Evolutionary conservation across 2,329 filamentous ascomycete species (phyloP).

Genomic region (Nigrospora oryzae): DNA sequence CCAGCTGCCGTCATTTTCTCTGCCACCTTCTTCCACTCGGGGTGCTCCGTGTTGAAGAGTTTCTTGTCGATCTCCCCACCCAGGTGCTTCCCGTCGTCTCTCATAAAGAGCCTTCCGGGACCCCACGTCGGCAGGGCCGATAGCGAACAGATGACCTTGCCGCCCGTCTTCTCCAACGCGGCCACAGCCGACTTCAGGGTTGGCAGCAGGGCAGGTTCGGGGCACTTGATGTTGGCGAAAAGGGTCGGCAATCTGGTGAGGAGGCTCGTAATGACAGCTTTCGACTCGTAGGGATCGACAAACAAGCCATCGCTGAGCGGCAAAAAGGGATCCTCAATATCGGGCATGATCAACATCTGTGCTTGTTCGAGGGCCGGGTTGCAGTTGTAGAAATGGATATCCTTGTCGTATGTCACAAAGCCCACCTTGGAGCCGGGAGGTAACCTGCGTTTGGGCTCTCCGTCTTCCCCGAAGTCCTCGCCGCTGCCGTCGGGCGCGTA

Average conservation of each 20-base stretch:
- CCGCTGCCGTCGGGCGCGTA: conserved; percentile 60
- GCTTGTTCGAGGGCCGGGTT: conserved; percentile 72
- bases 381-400: conserved; percentile 97
- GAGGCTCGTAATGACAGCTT: conserved; percentile 77
- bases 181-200: conserved; percentile 75
- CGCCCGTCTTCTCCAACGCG: conserved; percentile 80
- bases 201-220: conserved; percentile 80
- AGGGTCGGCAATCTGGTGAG: conserved; percentile 74
- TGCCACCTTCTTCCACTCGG: conserved; percentile 76
- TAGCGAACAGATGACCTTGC: conserved; percentile 84
- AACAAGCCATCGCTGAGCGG: conserved; percentile 87
- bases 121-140: conserved; percentile 88
- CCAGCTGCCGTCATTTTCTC: conserved; percentile 83
- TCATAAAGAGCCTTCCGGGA: conserved; percentile 73
- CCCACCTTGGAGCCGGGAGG: conserved; percentile 80
- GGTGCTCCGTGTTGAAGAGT: conserved; percentile 82
- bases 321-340: conserved; percentile 93
- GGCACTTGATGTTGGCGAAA: conserved; percentile 81
- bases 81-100: conserved; percentile 81
- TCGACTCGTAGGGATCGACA: conserved; percentile 85
- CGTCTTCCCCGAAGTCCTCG: conserved; percentile 42
- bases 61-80: conserved; percentile 88
- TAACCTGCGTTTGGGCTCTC: conserved; percentile 47
- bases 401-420: conserved; percentile 92
- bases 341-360: conserved; percentile 98